phyloP scores from a whole-genome alignment of 805 yeast genomes.

The Teunomyces tritomae region DNA sequence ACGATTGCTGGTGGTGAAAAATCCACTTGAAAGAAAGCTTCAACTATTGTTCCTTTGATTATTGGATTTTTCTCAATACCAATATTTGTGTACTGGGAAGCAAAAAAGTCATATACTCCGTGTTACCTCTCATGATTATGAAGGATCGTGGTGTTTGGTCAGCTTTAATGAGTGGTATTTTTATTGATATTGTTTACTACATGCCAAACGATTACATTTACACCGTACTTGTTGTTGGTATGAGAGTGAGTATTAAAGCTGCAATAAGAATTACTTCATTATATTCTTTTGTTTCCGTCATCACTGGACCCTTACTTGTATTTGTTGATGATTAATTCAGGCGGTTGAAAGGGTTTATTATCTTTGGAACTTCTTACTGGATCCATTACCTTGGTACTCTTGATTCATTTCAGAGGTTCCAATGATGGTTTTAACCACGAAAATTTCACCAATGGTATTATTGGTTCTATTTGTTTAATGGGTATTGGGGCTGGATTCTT shows the following conservation, averaged over 20 bases:
- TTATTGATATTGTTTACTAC: slow-evolving; percentile 61
- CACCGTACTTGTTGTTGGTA: slow-evolving; percentile 62
- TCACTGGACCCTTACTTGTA: slow-evolving; percentile 59
- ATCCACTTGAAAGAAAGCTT: slow-evolving; percentile 56
- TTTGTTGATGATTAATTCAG: slow-evolving; percentile 47
- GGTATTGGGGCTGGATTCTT: slow-evolving; percentile 77
- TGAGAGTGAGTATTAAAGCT: slow-evolving; percentile 54
- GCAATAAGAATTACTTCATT: slow-evolving; percentile 64
- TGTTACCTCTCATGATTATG: slow-evolving; percentile 56
- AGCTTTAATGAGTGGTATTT: slow-evolving; percentile 55
- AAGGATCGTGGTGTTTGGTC: slow-evolving; percentile 74
- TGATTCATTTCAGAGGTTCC: slow-evolving; percentile 54
- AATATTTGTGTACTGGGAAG: slow-evolving; percentile 57
- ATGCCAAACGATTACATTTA: slow-evolving; percentile 71
- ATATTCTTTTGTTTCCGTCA: slow-evolving; percentile 63
- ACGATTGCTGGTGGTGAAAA: slow-evolving; percentile 69
- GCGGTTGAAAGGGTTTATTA: slow-evolving; percentile 56
- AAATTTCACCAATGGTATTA: slow-evolving; percentile 47
- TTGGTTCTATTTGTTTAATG: slow-evolving; percentile 62
- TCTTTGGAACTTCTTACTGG: slow-evolving; percentile 60
- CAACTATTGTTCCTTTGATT: slow-evolving; percentile 66
- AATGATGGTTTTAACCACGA: slow-evolving; percentile 33
- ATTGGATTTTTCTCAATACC: slow-evolving; percentile 64
- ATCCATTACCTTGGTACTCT: slow-evolving; percentile 56
- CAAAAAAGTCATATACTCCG: slow-evolving; percentile 55